Percentiles rank a stretch among this genome's conserved stretches.
phyloP scores from a whole-genome alignment of 2,329 filamentous ascomycete species.

The Tympanopsis confertula region DNA sequence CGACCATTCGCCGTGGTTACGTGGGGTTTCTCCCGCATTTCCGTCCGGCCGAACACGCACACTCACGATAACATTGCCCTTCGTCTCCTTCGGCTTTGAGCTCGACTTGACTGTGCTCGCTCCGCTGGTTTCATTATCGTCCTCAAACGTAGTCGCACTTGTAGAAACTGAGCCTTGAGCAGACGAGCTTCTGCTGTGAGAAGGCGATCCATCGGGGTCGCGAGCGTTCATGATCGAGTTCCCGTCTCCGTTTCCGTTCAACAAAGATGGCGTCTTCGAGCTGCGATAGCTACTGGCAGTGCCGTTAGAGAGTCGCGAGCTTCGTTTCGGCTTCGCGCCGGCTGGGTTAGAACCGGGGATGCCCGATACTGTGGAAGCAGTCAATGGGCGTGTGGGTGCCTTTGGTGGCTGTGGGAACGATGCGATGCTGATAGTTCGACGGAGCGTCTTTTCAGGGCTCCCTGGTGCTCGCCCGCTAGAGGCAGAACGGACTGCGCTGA shows the following conservation, averaged over 20 bases:
- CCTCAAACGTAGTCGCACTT: not conserved
- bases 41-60: constrained; percentile 35
- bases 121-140: not conserved
- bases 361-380: not conserved
- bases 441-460: not conserved
- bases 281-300: constrained; percentile 1
- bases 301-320: not conserved
- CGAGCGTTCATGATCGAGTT: not conserved
- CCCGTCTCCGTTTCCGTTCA: not conserved
- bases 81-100: constrained; percentile 4
- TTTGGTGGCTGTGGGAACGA: not conserved
- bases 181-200: not conserved
- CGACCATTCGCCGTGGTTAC: constrained; percentile 70
- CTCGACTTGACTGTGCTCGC: not conserved
- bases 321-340: not conserved
- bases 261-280: not conserved
- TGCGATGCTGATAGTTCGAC: not conserved
- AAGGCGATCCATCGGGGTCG: not conserved
- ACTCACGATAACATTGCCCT: constrained; percentile 14
- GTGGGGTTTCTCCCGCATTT: constrained; percentile 78
- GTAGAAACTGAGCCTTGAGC: not conserved
- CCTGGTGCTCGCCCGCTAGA: not conserved
- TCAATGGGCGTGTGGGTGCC: not conserved
- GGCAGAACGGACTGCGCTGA: not conserved
- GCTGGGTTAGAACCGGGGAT: not conserved